phyloP scores from a whole-genome alignment of 2,329 filamentous ascomycete genomes.

The Botrytis tulipae region DNA sequence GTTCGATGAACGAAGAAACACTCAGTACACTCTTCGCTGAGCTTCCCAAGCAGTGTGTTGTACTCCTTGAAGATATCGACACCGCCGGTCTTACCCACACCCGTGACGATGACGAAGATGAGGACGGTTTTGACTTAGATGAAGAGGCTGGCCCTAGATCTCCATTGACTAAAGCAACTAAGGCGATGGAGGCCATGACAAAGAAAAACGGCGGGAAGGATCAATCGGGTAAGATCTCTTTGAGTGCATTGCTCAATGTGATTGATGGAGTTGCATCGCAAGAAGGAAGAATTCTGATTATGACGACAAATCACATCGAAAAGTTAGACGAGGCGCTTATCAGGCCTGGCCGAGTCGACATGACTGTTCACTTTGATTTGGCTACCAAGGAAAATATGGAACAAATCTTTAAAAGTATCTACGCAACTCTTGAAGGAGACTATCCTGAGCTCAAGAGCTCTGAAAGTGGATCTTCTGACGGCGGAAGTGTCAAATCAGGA shows the following conservation, averaged over 20 bases:
- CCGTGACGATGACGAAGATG: constrained; percentile 26
- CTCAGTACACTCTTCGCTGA: constrained; percentile 62
- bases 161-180: not conserved
- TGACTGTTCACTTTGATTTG: constrained; percentile 53
- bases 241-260: constrained; percentile 65
- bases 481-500: constrained; percentile 43
- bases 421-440: constrained; percentile 42
- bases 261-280: constrained; percentile 67
- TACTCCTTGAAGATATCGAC: constrained; percentile 76
- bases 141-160: constrained; percentile 2
- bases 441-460: constrained; percentile 14
- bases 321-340: constrained; percentile 61
- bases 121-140: constrained; percentile 11
- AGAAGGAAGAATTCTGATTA: constrained; percentile 66
- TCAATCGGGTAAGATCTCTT: constrained; percentile 45
- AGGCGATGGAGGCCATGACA: not conserved
- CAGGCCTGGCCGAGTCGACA: constrained; percentile 61
- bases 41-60: constrained; percentile 67
- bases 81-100: constrained; percentile 64
- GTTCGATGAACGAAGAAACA: constrained; percentile 61
- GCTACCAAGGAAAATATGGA: constrained; percentile 33
- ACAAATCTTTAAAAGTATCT: constrained; percentile 37
- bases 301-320: constrained; percentile 67
- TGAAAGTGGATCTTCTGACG: not conserved
- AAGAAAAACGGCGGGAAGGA: constrained; percentile 42